Evolutionary conservation across 2,329 filamentous ascomycete species (phyloP), one percentile per base, ranked within the genome.

Genomic region (Trichoderma sp.): DNA sequence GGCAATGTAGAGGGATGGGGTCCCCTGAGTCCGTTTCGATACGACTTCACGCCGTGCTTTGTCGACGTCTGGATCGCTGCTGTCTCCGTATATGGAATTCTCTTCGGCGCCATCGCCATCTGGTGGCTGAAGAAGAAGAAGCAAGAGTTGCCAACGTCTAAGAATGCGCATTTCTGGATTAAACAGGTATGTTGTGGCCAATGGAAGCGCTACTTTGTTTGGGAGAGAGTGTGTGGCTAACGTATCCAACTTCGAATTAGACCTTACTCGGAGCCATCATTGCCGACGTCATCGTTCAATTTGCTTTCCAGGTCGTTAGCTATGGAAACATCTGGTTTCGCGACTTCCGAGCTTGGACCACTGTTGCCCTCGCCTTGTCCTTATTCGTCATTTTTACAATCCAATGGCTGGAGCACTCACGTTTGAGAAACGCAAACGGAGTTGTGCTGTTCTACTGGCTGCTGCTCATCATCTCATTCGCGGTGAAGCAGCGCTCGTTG

Each of bases 41-140:
- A 93, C 81, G 96, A 99, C 82, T 94, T 99, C 76, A 98, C 96
- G 19, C 95, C 96, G 52, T 99, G 96, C 83, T 99, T 99, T 78
- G 89, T 98, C 75, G 96, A 99, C 79, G 88, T 97, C 27, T 94
- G 93, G 88, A 88, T 98, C 70, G 88, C 92, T 40, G 82, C 86
- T 1, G 92, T 97, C 33, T 92, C 93, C 10, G 85, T 85, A 16
- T 96, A 91, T 82, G 94, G 95, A 19, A 84, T 97, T 29, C 68
- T 97, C 29, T 86, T 91, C 72, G 96, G 96, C 69, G 85, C 89
- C 8, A 85, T 89, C 57, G 93, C 95, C 35, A 82, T 97, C 53
- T 95, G 91, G 88, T 92, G 92, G 83, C 84, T 98, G 64, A 79
- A 94, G 68, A 88, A 85, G 74, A 92, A 88, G 80, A 91, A 89